Conservation (phyloP, 2,329 filamentous ascomycete species). For the Phialophora chinensis region DNA sequence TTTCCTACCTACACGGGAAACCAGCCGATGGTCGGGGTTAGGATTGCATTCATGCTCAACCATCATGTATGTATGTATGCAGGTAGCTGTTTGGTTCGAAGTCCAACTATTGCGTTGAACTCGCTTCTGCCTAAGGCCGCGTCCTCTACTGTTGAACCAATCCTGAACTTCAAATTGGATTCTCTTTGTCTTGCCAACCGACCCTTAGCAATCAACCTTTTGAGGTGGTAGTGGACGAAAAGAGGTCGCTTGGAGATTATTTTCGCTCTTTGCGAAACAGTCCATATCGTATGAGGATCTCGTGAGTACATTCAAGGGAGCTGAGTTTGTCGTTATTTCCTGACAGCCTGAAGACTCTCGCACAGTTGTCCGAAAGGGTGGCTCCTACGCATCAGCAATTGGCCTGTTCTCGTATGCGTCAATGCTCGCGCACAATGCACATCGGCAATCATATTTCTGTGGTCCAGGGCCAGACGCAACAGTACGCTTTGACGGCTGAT, state of each 20-base stretch:
- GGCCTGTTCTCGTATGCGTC: background rate
- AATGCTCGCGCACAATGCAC: conserved; percentile 1
- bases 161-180: background rate
- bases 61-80: background rate
- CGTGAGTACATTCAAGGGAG: background rate
- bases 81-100: background rate
- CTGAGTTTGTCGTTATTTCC: background rate
- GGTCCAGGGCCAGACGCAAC: background rate
- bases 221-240: background rate
- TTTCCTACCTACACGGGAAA: background rate
- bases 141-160: background rate
- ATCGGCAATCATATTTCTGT: background rate
- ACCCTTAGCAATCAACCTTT: background rate
- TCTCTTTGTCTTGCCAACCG: background rate
- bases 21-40: background rate
- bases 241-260: background rate
- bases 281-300: background rate
- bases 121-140: no score
- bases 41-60: background rate
- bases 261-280: background rate
- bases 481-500: background rate
- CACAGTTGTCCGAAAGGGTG: background rate
- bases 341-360: background rate
- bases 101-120: background rate
- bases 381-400: background rate